Evolutionary conservation across 148 eudicot species (phyloP).

Genomic region (Persicaria maculosa): DNA sequence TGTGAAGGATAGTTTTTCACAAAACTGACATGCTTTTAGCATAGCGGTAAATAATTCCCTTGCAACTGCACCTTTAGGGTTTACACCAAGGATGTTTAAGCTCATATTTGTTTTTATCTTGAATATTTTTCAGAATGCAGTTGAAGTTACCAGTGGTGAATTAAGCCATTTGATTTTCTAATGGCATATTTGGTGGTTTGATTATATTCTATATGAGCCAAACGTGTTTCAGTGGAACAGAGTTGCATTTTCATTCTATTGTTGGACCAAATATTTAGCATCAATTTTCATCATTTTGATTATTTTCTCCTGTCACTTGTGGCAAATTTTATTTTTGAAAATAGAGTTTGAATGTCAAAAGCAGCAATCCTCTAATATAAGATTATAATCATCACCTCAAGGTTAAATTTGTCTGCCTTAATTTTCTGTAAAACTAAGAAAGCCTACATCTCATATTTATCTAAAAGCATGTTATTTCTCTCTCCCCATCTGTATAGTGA

Average conservation of each 20-base stretch:
- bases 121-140: not conserved
- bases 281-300: not conserved
- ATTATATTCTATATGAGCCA: not conserved
- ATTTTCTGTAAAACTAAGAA: not conserved
- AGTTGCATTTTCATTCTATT: not conserved
- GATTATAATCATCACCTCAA: not conserved
- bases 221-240: not conserved
- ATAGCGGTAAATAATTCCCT: not conserved
- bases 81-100: not conserved
- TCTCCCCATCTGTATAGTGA: constrained; percentile 18
- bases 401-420: not conserved
- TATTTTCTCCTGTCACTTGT: not conserved
- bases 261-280: not conserved
- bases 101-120: too few species aligned
- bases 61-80: not conserved
- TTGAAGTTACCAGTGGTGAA: not conserved
- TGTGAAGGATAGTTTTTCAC: not conserved
- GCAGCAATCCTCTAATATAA: not conserved
- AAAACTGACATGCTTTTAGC: not conserved
- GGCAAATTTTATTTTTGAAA: not conserved
- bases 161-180: not conserved
- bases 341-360: not conserved
- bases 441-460: not conserved
- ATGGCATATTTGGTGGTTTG: not conserved
- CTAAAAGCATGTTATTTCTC: not conserved